phyloP scores from a whole-genome alignment of 805 yeast species.

The Candida vaughaniae region DNA sequence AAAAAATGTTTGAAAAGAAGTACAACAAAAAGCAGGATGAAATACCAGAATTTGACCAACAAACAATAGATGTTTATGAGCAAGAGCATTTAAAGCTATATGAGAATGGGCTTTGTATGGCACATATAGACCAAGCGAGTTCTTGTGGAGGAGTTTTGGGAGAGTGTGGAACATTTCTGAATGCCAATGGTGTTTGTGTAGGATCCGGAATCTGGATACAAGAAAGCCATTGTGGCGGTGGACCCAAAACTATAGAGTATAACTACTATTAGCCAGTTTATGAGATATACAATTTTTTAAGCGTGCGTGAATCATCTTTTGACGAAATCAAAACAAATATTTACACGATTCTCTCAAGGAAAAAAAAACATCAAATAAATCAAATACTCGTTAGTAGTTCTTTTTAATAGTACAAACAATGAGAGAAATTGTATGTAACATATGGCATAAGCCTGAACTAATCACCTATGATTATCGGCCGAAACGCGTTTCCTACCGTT shows the following conservation, averaged over 20 bases:
- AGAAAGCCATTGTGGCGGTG: neutral
- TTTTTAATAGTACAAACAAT: slow-evolving; percentile 4
- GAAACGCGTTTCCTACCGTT: slow-evolving; percentile 1
- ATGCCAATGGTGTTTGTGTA: neutral
- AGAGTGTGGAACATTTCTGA: neutral
- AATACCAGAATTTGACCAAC: neutral
- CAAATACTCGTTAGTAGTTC: slow-evolving; percentile 4
- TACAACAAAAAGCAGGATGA: neutral
- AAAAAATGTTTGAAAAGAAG: neutral
- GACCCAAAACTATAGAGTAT: neutral
- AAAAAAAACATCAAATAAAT: slow-evolving; percentile 9
- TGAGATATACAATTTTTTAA: too few species aligned
- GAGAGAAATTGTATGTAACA: slow-evolving; percentile 18
- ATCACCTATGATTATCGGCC: neutral
- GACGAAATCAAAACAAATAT: slow-evolving; percentile 18
- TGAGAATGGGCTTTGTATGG: neutral
- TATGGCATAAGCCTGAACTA: neutral
- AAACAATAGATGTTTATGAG: neutral
- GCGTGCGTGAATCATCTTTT: too few species aligned
- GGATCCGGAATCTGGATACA: neutral
- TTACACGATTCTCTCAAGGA: slow-evolving; percentile 14
- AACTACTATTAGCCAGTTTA: neutral
- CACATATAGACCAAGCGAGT: neutral
- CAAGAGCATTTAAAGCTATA: neutral
- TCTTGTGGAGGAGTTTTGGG: neutral